Evolutionary conservation across 202 grass and related monocot genomes (phyloP).

Genomic region (Schoenoplectus tabernaemontani): DNA sequence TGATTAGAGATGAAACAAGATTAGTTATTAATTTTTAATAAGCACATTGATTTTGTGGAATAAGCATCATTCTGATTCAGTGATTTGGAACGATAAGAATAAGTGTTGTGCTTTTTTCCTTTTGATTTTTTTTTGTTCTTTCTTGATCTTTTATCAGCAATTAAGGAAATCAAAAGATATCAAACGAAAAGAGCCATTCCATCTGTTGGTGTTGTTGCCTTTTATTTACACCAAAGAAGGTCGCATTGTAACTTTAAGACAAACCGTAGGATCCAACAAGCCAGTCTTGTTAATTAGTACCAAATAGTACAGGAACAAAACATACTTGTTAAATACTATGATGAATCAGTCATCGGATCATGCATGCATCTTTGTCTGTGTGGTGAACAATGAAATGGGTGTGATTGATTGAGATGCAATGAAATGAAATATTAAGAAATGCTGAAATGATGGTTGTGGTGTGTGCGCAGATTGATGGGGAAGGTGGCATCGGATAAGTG

Average conservation of each 20-base stretch:
- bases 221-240: no score
- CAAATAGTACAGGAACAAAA: not conserved
- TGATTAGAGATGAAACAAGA: not conserved
- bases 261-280: not conserved
- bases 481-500: constrained; percentile 99
- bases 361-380: not conserved
- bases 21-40: constrained; percentile 6
- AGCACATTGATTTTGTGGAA: not conserved
- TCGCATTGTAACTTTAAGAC: not conserved
- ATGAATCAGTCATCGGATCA: not conserved
- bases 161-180: no score
- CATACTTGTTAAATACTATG: not conserved
- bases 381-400: not conserved
- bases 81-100: not conserved
- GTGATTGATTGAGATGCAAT: constrained; percentile 7
- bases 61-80: constrained; percentile 7
- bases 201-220: not conserved
- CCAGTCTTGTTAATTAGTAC: not conserved
- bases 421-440: constrained; percentile 1
- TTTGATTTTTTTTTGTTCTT: not conserved
- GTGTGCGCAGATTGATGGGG: constrained; percentile 79
- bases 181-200: not conserved
- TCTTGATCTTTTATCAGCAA: not conserved
- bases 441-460: constrained; percentile 34
- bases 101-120: not conserved